Evolutionary conservation across 2,329 filamentous ascomycete genomes (phyloP).

Genomic region (Lachnellula suecica): DNA sequence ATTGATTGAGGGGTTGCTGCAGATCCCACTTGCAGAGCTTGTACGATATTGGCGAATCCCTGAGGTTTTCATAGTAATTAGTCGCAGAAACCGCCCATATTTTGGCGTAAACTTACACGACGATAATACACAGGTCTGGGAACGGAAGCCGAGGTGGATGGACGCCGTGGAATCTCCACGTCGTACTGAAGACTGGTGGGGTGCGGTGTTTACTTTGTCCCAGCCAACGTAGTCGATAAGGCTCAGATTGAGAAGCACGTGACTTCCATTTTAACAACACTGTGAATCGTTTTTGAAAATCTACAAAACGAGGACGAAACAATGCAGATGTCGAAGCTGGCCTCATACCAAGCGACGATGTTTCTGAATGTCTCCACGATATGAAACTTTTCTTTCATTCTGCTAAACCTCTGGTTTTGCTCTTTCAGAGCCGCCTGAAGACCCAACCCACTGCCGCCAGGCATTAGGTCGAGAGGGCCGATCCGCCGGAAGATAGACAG

Average conservation of each 20-base stretch:
- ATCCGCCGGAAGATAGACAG: neutral
- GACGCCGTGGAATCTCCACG: no score
- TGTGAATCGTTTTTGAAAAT: no score
- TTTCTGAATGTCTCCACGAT: neutral
- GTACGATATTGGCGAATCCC: neutral
- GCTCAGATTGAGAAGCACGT: no score
- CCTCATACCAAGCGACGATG: neutral
- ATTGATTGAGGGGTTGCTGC: constrained; percentile 9
- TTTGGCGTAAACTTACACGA: no score
- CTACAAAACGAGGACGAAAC: neutral
- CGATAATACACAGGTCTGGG: no score
- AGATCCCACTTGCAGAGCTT: neutral
- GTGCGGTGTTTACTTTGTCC: no score
- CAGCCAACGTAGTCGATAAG: no score
- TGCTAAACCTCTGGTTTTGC: neutral
- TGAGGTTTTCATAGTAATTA: neutral
- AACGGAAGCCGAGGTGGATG: no score
- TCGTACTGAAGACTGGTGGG: no score
- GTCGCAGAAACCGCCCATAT: no score
- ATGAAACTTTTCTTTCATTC: neutral
- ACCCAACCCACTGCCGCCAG: neutral
- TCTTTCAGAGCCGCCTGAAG: no score
- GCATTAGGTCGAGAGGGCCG: neutral
- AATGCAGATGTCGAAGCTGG: neutral
- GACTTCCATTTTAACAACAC: no score